Conservation (phyloP, 2,329 filamentous ascomycete genomes). For the Ciborinia camelliae region DNA sequence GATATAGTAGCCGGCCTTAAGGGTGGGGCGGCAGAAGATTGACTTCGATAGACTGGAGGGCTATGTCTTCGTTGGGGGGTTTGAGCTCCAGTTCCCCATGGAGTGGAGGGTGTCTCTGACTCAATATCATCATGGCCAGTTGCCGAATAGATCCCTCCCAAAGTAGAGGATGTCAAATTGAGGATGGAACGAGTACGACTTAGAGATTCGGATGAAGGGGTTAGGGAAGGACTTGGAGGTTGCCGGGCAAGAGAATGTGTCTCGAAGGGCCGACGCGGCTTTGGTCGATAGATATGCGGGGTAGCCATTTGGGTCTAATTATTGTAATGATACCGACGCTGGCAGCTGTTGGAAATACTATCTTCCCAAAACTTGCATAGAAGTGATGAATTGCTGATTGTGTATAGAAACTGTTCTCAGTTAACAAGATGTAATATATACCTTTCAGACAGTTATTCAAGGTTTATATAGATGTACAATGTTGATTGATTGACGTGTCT, state of each 20-base stretch:
- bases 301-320: constrained; percentile 14
- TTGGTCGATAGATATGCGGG: constrained; percentile 58
- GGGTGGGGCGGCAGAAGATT: constrained; percentile 30
- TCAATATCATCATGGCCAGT: constrained; percentile 54
- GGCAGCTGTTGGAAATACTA: neutral
- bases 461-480: neutral
- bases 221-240: constrained; percentile 55
- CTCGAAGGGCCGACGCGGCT: constrained; percentile 69
- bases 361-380: neutral
- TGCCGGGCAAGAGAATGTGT: constrained; percentile 43
- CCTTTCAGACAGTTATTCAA: too few species aligned
- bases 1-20: constrained; percentile 32
- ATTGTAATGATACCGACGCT: neutral
- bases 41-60: constrained; percentile 17
- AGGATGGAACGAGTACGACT: constrained; percentile 70
- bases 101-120: constrained; percentile 57
- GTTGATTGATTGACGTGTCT: neutral
- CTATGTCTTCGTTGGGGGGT: constrained; percentile 50
- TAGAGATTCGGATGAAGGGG: constrained; percentile 52
- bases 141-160: constrained; percentile 86
- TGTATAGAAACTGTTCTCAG: neutral
- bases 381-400: neutral
- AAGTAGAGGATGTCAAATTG: constrained; percentile 84
- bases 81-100: constrained; percentile 75
- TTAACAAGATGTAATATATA: constrained; percentile 6